A percentile compares a stretch with the other conserved stretches of the same genome.
Evolutionary conservation across 2,329 filamentous ascomycete genomes (phyloP).

Genomic region (Fusarium redolens): DNA sequence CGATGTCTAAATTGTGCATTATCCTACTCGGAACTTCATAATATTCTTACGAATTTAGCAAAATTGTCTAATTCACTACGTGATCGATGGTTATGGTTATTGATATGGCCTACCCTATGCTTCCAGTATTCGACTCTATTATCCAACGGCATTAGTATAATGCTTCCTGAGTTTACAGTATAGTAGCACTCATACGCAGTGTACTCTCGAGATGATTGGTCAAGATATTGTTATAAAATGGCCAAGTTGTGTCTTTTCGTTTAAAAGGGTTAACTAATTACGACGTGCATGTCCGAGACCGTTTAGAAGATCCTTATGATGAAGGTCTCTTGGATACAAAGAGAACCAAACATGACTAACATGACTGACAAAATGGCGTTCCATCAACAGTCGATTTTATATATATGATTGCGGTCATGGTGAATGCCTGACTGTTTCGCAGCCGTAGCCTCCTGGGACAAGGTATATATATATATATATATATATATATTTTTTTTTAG

Average conservation of each 20-base stretch:
- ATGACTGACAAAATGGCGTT: not conserved
- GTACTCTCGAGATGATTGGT: not conserved
- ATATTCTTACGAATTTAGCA: not conserved
- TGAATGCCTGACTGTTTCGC: too few relatives aligned
- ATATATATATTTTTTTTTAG: not conserved
- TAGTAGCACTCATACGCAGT: not conserved
- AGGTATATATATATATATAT: not conserved
- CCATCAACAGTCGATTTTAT: not conserved
- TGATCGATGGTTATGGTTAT: not conserved
- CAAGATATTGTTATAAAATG: too few relatives aligned
- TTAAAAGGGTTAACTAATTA: not conserved
- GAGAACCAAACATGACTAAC: not conserved
- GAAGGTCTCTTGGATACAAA: too few relatives aligned
- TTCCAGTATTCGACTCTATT: not conserved
- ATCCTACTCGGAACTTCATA: not conserved
- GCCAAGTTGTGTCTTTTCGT: too few relatives aligned
- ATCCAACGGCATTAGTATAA: too few relatives aligned
- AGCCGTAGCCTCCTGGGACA: not conserved
- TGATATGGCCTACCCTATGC: not conserved
- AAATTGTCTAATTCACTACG: not conserved
- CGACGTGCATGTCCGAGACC: too few relatives aligned
- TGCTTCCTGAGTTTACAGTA: not conserved
- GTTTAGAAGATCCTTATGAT: too few relatives aligned
- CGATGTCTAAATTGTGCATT: not conserved
- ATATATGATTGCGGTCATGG: not conserved